Evolutionary conservation across 768 basidiomycete genomes (phyloP).

Genomic region (Lactarius sp.): DNA sequence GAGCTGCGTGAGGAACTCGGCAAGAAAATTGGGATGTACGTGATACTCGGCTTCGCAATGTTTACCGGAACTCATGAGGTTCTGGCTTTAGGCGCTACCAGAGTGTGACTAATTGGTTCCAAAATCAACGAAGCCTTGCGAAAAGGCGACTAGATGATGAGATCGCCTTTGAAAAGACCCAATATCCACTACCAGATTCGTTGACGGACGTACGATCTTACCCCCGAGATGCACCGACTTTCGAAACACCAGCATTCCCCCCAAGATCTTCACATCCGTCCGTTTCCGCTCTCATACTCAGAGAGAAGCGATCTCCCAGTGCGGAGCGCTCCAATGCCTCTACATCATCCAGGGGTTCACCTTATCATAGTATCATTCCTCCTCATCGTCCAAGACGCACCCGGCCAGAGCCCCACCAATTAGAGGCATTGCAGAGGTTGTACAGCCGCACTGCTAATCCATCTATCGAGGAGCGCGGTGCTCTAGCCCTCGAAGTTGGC

Average conservation of each 20-base stretch:
- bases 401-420: conserved; percentile 74
- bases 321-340: conserved; percentile 33
- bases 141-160: conserved; percentile 67
- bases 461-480: conserved; percentile 73
- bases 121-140: conserved; percentile 75
- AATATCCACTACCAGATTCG: conserved; percentile 27
- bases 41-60: conserved; percentile 21
- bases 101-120: conserved; percentile 83
- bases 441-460: conserved; percentile 66
- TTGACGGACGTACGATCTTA: conserved; percentile 26
- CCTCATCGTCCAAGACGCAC: conserved; percentile 60
- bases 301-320: conserved; percentile 34
- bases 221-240: conserved; percentile 33
- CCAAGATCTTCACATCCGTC: conserved; percentile 40
- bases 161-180: conserved; percentile 32
- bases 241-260: conserved; percentile 31
- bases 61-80: conserved; percentile 9
- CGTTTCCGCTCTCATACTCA: conserved; percentile 34
- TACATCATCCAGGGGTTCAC: conserved; percentile 38
- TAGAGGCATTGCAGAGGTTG: conserved; percentile 67
- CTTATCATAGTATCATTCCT: conserved; percentile 40
- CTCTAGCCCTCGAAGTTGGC: conserved; percentile 69
- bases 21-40: conserved; percentile 71
- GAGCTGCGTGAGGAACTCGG: conserved; percentile 65
- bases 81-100: conserved; percentile 60